These are phyloP conservation scores for Phaeodactylum tricornutum DNA, from an alignment of 108 stramenopile genomes.

Conservation along the genomic window DNA sequence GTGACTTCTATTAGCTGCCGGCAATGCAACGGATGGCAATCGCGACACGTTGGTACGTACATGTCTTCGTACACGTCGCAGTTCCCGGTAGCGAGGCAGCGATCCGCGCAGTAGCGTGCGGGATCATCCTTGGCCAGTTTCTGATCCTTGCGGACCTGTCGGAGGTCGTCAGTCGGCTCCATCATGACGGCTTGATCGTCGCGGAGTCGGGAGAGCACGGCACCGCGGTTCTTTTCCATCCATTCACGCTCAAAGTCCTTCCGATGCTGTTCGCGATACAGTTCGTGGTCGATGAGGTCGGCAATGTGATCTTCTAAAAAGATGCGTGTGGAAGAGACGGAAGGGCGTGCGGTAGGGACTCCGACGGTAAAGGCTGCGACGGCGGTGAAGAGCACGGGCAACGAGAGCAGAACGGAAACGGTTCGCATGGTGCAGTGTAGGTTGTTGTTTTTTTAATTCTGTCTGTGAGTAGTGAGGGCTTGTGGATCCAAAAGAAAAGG, in stretches of 20 bases:
- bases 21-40: neutral
- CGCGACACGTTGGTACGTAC: no score
- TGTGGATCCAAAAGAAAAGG: no score
- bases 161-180: conserved; percentile 5
- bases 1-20: neutral
- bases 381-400: no score
- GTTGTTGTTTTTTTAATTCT: no score
- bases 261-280: conserved; percentile 33
- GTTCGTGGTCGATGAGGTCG: conserved; percentile 35
- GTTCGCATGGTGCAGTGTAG: no score
- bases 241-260: conserved; percentile 32
- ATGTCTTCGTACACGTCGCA: conserved; percentile 69
- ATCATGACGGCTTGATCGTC: neutral
- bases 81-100: conserved; percentile 69
- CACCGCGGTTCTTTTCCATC: conserved; percentile 36
- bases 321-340: no score
- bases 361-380: no score
- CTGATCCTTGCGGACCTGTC: conserved; percentile 35
- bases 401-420: no score
- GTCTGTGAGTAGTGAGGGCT: no score
- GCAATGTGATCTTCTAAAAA: conserved; percentile 23
- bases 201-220: conserved; percentile 15
- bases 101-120: conserved; percentile 63
- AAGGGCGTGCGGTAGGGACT: no score
- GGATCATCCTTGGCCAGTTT: conserved; percentile 54